phyloP scores from a whole-genome alignment of 768 basidiomycete genomes.

The Lactarius sp. region DNA sequence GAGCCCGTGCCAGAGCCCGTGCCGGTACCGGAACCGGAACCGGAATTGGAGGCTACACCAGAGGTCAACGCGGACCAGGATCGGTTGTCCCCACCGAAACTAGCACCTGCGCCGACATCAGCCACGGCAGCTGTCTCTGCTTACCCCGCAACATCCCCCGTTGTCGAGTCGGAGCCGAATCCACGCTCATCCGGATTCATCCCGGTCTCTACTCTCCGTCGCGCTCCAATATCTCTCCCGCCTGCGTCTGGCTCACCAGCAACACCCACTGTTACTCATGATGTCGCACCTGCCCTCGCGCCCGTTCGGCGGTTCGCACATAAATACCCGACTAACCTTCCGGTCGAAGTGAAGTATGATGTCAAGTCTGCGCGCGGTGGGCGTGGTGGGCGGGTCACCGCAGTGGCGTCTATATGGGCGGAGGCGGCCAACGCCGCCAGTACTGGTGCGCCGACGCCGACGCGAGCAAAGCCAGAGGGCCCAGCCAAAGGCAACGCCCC shows the following conservation, averaged over 20 bases:
- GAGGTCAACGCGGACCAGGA: not conserved
- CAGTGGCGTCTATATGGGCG: conserved; percentile 76
- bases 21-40: not conserved
- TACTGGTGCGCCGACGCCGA: not conserved
- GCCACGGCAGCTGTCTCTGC: not conserved
- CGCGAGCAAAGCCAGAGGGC: not conserved
- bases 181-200: conserved; percentile 76
- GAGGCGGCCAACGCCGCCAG: not conserved
- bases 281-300: not conserved
- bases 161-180: conserved; percentile 37
- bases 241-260: not conserved
- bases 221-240: conserved; percentile 12
- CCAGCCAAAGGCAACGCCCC: not conserved
- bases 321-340: conserved; percentile 24
- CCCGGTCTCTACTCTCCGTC: conserved; percentile 52
- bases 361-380: conserved; percentile 75
- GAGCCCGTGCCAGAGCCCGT: conserved; percentile 19
- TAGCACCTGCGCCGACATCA: not conserved
- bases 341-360: conserved; percentile 60
- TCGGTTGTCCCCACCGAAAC: not conserved
- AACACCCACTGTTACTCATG: not conserved
- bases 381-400: conserved; percentile 64
- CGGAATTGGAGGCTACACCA: not conserved
- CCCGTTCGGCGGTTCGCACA: not conserved
- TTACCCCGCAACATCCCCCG: too few relatives aligned